phyloP scores from a whole-genome alignment of 352 stramenopile genomes.

The Phytophthora cryptogea region DNA sequence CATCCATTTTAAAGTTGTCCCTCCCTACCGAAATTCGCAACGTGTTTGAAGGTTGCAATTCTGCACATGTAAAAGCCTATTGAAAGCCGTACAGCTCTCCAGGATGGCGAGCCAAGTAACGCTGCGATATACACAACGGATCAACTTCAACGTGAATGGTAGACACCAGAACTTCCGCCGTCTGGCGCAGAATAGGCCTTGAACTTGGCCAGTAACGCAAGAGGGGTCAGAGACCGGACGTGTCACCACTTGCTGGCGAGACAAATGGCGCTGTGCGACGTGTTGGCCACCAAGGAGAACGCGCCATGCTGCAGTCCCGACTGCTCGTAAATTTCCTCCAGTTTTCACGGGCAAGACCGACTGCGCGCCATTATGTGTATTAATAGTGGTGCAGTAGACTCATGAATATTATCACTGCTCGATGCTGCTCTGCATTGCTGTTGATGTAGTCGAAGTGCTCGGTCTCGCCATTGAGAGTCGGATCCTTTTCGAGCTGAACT shows the following conservation, averaged over 20 bases:
- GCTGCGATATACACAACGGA: background rate
- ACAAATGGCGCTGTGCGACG: slow-evolving; percentile 21
- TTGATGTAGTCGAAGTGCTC: slow-evolving; percentile 1
- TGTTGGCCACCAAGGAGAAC: slow-evolving; percentile 6
- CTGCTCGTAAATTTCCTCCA: background rate
- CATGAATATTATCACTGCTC: background rate
- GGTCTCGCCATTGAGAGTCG: slow-evolving; percentile 3
- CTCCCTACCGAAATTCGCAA: no score
- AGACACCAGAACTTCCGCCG: slow-evolving; percentile 7
- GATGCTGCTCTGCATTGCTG: background rate
- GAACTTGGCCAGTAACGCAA: slow-evolving; percentile 13
- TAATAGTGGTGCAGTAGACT: background rate
- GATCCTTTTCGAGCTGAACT: slow-evolving; percentile 9
- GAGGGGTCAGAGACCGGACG: slow-evolving; percentile 9
- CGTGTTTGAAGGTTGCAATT: no score
- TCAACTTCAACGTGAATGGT: slow-evolving; percentile 15
- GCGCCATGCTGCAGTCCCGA: background rate
- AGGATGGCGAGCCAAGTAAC: background rate
- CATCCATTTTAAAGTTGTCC: no score
- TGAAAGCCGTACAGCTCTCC: background rate
- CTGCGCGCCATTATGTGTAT: background rate
- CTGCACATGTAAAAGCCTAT: no score
- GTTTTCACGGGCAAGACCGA: background rate
- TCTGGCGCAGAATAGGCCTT: slow-evolving; percentile 11
- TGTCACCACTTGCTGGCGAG: slow-evolving; percentile 28